These are phyloP conservation scores for Colletotrichum tamarilloi DNA, from an alignment of 2,329 filamentous ascomycete species.

Conservation along the genomic window DNA sequence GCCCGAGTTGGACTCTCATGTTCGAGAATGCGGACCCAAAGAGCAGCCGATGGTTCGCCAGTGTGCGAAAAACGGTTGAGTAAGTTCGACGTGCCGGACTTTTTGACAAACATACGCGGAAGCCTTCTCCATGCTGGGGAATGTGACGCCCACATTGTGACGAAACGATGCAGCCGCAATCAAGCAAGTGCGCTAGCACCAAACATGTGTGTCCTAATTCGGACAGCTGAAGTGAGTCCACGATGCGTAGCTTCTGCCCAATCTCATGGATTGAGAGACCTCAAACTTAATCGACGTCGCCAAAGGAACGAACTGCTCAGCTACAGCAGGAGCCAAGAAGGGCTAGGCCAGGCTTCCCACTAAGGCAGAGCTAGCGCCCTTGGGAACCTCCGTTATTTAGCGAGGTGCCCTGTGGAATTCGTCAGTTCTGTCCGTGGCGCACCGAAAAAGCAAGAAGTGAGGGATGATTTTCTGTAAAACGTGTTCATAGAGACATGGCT, in stretches of 20 bases:
- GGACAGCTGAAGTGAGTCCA: neutral
- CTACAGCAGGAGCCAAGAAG: neutral
- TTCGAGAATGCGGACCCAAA: neutral
- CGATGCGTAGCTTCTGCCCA: neutral
- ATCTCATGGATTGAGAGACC: neutral
- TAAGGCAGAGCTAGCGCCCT: neutral
- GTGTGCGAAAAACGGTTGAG: neutral
- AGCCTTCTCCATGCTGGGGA: neutral
- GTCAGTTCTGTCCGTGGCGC: slow-evolving; percentile 5
- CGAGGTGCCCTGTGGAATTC: slow-evolving; percentile 10
- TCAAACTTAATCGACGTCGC: neutral
- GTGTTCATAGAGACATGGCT: neutral
- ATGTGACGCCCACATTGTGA: neutral
- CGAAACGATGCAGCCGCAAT: neutral
- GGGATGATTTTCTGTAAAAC: neutral
- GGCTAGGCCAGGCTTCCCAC: neutral
- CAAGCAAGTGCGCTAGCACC: neutral
- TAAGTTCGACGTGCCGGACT: neutral
- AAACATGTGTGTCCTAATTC: neutral
- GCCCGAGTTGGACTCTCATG: neutral
- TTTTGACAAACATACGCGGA: neutral
- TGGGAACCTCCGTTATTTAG: neutral
- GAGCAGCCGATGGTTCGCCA: neutral
- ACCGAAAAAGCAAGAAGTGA: neutral
- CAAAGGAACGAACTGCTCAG: neutral